Conservation (phyloP, 441 rosid genomes). For the Croton setiger region DNA sequence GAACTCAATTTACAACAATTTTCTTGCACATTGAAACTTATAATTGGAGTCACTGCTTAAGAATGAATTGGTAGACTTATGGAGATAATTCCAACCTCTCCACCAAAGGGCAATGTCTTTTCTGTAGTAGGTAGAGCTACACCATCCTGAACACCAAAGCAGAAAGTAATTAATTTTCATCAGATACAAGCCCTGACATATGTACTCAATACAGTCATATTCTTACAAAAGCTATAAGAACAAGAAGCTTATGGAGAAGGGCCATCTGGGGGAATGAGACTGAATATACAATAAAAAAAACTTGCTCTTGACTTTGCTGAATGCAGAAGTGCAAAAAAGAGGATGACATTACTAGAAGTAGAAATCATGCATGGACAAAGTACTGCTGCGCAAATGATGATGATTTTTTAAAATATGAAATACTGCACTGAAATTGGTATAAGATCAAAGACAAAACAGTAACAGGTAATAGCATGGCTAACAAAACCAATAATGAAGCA, state of each 20-base stretch:
- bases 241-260: constrained; percentile 1
- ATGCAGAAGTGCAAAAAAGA: background rate
- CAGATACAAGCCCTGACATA: constrained; percentile 9
- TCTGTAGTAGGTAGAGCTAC: constrained; percentile 90
- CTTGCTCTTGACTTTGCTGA: background rate
- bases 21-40: constrained; percentile 6
- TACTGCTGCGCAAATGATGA: background rate
- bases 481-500: background rate
- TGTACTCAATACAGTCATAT: constrained; percentile 1
- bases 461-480: background rate
- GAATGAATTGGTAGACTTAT: constrained; percentile 15
- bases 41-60: constrained; percentile 5
- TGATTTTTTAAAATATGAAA: background rate
- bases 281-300: background rate
- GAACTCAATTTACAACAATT: background rate
- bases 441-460: background rate
- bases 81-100: constrained; percentile 61
- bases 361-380: background rate
- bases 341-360: background rate
- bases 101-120: constrained; percentile 93
- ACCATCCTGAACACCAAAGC: constrained; percentile 70
- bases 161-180: constrained; percentile 20
- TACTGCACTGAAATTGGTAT: background rate
- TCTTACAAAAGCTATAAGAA: constrained; percentile 1
- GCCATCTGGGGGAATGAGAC: background rate